phyloP scores from a whole-genome alignment of 768 basidiomycete species.

The Leccinum variicolor region DNA sequence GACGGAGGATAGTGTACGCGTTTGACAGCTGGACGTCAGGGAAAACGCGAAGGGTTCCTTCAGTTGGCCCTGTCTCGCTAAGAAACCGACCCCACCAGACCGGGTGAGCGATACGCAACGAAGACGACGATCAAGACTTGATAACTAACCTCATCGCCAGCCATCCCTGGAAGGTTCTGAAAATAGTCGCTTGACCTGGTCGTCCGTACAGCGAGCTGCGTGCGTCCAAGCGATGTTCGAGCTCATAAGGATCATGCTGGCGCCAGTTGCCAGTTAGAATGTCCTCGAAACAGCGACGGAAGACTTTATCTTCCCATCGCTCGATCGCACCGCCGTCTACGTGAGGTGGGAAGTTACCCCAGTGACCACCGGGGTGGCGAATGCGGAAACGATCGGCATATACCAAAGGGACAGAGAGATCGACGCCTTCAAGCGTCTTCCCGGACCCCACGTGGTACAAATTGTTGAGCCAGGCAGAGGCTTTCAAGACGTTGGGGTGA shows the following conservation, averaged over 20 bases:
- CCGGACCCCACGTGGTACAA: conserved; percentile 50
- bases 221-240: conserved; percentile 57
- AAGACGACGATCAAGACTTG: neutral
- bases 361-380: conserved; percentile 58
- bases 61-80: conserved; percentile 62
- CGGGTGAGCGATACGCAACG: neutral
- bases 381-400: conserved; percentile 79
- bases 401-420: conserved; percentile 56
- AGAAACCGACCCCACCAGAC: neutral
- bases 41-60: conserved; percentile 69
- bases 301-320: conserved; percentile 64
- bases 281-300: conserved; percentile 56
- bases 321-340: conserved; percentile 66
- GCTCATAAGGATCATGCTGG: conserved; percentile 63
- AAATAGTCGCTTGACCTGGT: conserved; percentile 49
- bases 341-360: conserved; percentile 53
- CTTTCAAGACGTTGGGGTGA: conserved; percentile 61
- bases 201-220: conserved; percentile 61
- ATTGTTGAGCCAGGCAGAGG: conserved; percentile 58
- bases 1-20: conserved; percentile 69
- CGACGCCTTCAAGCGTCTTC: conserved; percentile 46
- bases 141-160: conserved; percentile 54
- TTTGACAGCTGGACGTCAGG: conserved; percentile 65
- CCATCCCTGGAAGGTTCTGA: conserved; percentile 79
- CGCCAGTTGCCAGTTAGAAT: conserved; percentile 63